A percentile compares a stretch with the other conserved stretches of the same genome.
Evolutionary conservation across 1,284 basidiomycete species (phyloP).

Genomic region (Earliella scabrosa): DNA sequence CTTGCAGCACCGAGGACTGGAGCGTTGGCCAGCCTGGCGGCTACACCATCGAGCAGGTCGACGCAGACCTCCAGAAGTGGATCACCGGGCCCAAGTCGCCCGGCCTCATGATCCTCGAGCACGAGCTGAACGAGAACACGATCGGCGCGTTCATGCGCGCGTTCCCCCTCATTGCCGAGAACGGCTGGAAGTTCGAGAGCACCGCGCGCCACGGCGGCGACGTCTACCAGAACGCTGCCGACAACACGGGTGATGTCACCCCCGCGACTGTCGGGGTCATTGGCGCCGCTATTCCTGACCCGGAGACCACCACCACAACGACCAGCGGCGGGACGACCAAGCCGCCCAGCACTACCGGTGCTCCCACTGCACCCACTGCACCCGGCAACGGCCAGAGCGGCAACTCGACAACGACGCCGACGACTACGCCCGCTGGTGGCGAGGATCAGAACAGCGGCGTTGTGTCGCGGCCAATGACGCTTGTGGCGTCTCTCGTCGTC

Average conservation of each 20-base stretch:
- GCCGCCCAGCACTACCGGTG: no score
- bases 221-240: conserved; percentile 56
- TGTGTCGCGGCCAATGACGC: conserved; percentile 8
- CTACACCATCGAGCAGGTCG: conserved; percentile 49
- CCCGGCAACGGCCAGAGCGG: not conserved
- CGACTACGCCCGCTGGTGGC: not conserved
- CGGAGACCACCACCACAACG: not conserved
- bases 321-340: not conserved
- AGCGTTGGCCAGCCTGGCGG: conserved; percentile 46
- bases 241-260: conserved; percentile 21
- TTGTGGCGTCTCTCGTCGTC: conserved; percentile 17
- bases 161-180: conserved; percentile 64
- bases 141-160: conserved; percentile 73
- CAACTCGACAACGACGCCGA: not conserved
- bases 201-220: conserved; percentile 51
- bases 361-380: no score
- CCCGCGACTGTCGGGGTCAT: conserved; percentile 19
- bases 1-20: conserved; percentile 72
- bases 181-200: conserved; percentile 70
- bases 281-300: not conserved
- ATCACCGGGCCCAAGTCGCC: conserved; percentile 66
- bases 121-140: conserved; percentile 71
- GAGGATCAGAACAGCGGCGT: conserved; percentile 21
- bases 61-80: conserved; percentile 55
- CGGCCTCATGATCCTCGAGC: conserved; percentile 84